These are phyloP conservation scores for Tetrastigma voinierianum DNA, from an alignment of 164 flowering plant species.

Conservation along the genomic window DNA sequence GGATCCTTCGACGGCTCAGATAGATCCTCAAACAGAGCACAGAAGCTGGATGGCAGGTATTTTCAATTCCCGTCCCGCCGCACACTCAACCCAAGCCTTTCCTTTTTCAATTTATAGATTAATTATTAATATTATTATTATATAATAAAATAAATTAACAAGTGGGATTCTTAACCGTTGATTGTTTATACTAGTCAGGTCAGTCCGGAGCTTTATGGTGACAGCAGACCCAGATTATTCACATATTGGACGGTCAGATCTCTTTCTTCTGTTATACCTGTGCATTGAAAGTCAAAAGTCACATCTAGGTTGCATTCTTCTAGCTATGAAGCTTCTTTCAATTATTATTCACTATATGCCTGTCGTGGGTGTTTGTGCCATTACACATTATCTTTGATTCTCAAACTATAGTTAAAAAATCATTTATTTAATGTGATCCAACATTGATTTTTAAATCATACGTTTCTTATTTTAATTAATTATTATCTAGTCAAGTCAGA, in stretches of 20 bases:
- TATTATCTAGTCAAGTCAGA: no score
- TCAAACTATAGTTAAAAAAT: no score
- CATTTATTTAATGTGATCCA: no score
- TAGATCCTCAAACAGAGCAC: conserved; percentile 98
- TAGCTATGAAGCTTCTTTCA: no score
- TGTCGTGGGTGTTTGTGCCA: no score
- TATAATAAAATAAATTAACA: no score
- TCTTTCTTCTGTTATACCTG: conserved; percentile 12
- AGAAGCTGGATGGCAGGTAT: conserved; percentile 99
- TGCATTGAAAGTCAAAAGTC: no score
- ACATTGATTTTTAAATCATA: no score
- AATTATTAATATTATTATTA: neutral
- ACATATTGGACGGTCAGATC: conserved; percentile 97
- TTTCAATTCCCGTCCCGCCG: conserved; percentile 25
- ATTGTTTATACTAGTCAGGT: conserved; percentile 97
- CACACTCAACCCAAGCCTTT: conserved; percentile 11
- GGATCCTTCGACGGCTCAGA: conserved; percentile 87
- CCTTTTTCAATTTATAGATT: neutral
- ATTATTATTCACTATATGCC: no score
- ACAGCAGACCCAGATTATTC: conserved; percentile 90
- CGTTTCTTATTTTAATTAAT: no score
- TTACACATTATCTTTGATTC: no score
- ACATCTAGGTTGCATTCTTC: no score
- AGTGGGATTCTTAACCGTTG: conserved; percentile 41
- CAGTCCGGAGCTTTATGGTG: conserved; percentile 99